Conservation (phyloP, 768 basidiomycete genomes). For the Chlorophyllum brunneum region DNA sequence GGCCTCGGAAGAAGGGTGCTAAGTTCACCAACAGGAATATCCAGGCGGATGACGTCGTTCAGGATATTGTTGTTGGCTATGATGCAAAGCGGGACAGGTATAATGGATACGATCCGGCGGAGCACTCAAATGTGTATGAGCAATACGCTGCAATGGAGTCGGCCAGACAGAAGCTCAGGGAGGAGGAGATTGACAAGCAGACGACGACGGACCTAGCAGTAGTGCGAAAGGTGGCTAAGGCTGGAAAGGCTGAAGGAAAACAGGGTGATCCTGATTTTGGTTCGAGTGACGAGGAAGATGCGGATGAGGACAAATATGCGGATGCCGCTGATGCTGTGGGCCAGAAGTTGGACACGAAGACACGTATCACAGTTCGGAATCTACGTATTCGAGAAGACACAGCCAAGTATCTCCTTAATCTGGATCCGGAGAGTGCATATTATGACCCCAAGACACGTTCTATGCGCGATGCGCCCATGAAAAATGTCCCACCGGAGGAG, state of each 20-base stretch:
- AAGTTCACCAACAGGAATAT: slow-evolving; percentile 90
- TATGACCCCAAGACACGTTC: slow-evolving; percentile 99
- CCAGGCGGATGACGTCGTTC: slow-evolving; percentile 86
- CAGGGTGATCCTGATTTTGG: slow-evolving; percentile 89
- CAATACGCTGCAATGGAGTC: slow-evolving; percentile 93
- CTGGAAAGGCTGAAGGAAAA: slow-evolving; percentile 69
- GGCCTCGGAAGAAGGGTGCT: slow-evolving; percentile 94
- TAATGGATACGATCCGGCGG: slow-evolving; percentile 94
- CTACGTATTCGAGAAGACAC: slow-evolving; percentile 98
- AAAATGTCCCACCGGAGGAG: slow-evolving; percentile 79
- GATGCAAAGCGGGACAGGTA: slow-evolving; percentile 96
- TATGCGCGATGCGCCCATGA: slow-evolving; percentile 94
- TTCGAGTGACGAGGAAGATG: slow-evolving; percentile 92
- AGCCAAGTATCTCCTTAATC: slow-evolving; percentile 95
- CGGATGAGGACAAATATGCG: slow-evolving; percentile 97
- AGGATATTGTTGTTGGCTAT: slow-evolving; percentile 73
- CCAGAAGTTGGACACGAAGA: slow-evolving; percentile 97
- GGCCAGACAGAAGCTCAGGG: slow-evolving; percentile 84
- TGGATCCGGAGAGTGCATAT: slow-evolving; percentile 94
- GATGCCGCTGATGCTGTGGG: slow-evolving; percentile 97
- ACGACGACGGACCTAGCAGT: slow-evolving; percentile 89
- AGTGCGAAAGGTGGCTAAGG: slow-evolving; percentile 93
- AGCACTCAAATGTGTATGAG: slow-evolving; percentile 84
- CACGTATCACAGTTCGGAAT: slow-evolving; percentile 96
- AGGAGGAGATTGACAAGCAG: slow-evolving; percentile 98